These are phyloP conservation scores for Umbelopsis sp. DNA, from an alignment of 371 early-diverging fungal species.

Conservation along the genomic window DNA sequence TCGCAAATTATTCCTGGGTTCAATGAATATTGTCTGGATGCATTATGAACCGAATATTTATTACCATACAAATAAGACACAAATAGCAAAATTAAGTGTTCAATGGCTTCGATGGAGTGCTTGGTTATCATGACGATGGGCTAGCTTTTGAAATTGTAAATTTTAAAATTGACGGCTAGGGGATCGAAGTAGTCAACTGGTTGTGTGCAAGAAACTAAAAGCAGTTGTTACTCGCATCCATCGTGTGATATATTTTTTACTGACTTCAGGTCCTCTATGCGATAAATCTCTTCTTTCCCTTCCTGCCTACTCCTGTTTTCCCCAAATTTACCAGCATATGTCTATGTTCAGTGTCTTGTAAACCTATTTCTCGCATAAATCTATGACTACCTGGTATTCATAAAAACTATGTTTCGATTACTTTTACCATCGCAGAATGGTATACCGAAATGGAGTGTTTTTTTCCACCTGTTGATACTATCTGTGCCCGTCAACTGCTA, in stretches of 20 bases:
- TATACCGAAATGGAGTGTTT: not conserved
- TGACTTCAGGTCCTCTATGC: not conserved
- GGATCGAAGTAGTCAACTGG: not conserved
- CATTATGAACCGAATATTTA: no score
- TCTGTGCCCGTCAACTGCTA: constrained; percentile 14
- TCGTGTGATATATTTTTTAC: not conserved
- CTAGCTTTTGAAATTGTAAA: not conserved
- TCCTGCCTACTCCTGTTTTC: not conserved
- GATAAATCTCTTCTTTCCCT: not conserved
- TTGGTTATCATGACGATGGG: not conserved
- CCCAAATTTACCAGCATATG: no score
- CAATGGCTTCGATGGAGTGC: not conserved
- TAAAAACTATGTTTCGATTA: not conserved
- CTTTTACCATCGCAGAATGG: not conserved
- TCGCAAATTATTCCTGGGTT: no score
- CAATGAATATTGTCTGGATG: no score
- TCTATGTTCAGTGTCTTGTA: not conserved
- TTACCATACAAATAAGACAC: not conserved
- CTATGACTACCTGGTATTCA: not conserved
- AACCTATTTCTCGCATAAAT: not conserved
- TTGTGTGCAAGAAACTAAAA: not conserved
- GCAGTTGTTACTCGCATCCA: not conserved
- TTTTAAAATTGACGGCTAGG: constrained; percentile 10
- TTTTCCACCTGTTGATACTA: not conserved
- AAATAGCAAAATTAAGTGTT: not conserved